A percentile compares a stretch with the other conserved stretches of the same genome.
phyloP scores from a whole-genome alignment of 495 filamentous ascomycete species.

The Penicillium mononematosum region DNA sequence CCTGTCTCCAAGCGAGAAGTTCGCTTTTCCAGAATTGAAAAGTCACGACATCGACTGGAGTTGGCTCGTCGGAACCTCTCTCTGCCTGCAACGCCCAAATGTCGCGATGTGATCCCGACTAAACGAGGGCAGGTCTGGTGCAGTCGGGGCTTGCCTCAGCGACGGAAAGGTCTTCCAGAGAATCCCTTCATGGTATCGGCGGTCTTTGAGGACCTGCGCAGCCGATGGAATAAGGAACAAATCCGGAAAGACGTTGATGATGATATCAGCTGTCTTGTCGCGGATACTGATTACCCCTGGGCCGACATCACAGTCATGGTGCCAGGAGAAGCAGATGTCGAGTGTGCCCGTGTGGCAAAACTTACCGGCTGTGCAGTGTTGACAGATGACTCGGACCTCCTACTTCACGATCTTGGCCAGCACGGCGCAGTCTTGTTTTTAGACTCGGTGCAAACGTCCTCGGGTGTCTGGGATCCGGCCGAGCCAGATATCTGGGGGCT shows the following conservation, averaged over 20 bases:
- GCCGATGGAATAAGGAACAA: conserved; percentile 32
- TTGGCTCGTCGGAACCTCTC: conserved; percentile 26
- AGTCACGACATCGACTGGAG: conserved; percentile 41
- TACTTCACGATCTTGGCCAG: conserved; percentile 62
- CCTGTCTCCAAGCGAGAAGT: conserved; percentile 56
- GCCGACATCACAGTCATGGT: conserved; percentile 53
- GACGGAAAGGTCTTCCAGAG: conserved; percentile 44
- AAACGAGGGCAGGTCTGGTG: conserved; percentile 27
- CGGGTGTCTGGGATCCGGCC: conserved; percentile 17
- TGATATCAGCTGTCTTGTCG: conserved; percentile 5
- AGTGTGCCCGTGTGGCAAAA: conserved; percentile 60
- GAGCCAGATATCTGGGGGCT: conserved; percentile 34
- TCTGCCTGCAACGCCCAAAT: conserved; percentile 1
- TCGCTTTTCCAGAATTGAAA: conserved; percentile 53
- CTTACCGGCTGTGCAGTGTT: conserved; percentile 53
- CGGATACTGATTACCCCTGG: conserved; percentile 41
- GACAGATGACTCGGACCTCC: conserved; percentile 73
- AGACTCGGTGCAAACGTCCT: conserved; percentile 40
- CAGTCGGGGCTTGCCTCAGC: conserved; percentile 24
- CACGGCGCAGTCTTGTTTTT: conserved; percentile 60
- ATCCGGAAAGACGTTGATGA: conserved; percentile 20
- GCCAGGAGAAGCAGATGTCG: conserved; percentile 68
- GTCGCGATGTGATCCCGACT: conserved; percentile 12
- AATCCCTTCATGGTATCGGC: conserved; percentile 67
- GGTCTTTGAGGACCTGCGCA: conserved; percentile 60